phyloP scores from a whole-genome alignment of 2,329 filamentous ascomycete species.

The Chaetomium olivaceum region DNA sequence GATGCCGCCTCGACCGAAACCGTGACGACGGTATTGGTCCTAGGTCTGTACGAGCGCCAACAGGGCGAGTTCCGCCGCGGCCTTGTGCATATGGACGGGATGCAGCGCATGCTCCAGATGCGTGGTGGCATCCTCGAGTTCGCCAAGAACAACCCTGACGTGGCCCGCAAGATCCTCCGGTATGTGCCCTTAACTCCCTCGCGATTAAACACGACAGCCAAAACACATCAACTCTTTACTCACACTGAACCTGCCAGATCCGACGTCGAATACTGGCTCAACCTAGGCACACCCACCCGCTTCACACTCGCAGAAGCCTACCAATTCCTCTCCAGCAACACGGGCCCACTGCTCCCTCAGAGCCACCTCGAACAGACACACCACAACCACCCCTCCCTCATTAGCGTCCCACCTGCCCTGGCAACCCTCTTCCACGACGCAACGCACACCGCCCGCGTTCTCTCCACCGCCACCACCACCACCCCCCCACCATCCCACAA shows the following conservation, averaged over 20 bases:
- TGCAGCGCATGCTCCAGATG: constrained; percentile 36
- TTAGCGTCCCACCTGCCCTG: neutral
- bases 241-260: neutral
- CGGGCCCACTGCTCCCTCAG: neutral
- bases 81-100: constrained; percentile 37
- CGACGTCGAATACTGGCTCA: constrained; percentile 19
- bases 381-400: neutral
- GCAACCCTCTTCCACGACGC: constrained; percentile 3
- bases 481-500: constrained; percentile 15
- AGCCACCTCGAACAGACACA: neutral
- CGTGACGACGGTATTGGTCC: constrained; percentile 33
- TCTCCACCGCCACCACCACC: neutral
- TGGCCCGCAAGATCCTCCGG: constrained; percentile 17
- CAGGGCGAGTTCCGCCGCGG: constrained; percentile 30
- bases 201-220: too few species aligned
- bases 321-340: neutral
- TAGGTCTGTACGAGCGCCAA: constrained; percentile 35
- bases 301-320: constrained; percentile 5
- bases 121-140: constrained; percentile 36
- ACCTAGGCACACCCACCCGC: constrained; percentile 16
- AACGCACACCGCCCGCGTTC: constrained; percentile 6
- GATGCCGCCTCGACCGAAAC: constrained; percentile 35
- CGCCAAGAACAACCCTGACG: neutral
- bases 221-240: neutral
- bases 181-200: too few species aligned